These are phyloP conservation scores for Umbelopsis sp. DNA, from an alignment of 192 early-diverging fungal genomes.

Conservation along the genomic window DNA sequence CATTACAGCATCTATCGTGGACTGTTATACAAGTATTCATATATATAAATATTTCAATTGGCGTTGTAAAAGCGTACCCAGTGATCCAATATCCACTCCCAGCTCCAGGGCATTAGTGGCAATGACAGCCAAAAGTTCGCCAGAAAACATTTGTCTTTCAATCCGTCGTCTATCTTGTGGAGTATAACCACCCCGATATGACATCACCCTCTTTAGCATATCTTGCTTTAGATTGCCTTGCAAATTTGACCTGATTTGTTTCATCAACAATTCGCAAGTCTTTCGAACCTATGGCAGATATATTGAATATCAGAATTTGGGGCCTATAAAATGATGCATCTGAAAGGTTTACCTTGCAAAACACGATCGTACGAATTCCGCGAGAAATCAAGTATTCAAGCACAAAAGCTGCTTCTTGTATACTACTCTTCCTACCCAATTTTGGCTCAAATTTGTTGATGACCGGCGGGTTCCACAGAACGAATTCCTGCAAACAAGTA, in stretches of 20 bases:
- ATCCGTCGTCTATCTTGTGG: conserved; percentile 68
- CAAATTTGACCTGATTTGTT: conserved; percentile 35
- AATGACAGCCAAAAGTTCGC: conserved; percentile 62
- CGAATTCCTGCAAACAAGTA: conserved; percentile 30
- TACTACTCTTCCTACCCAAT: conserved; percentile 18
- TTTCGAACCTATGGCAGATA: conserved; percentile 24
- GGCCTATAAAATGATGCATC: background rate
- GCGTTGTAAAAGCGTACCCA: conserved; percentile 33
- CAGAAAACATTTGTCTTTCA: conserved; percentile 69
- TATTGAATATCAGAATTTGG: conserved; percentile 26
- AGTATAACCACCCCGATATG: conserved; percentile 82
- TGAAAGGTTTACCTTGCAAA: conserved; percentile 52
- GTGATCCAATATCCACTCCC: conserved; percentile 77
- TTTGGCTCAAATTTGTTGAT: conserved; percentile 4
- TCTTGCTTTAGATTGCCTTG: conserved; percentile 19
- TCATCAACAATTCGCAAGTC: conserved; percentile 45
- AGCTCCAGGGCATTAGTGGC: conserved; percentile 84
- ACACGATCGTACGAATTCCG: conserved; percentile 52
- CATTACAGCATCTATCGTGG: conserved; percentile 63
- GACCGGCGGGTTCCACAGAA: conserved; percentile 52
- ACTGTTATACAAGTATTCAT: background rate
- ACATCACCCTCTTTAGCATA: conserved; percentile 47
- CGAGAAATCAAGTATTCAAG: conserved; percentile 38
- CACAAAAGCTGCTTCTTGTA: conserved; percentile 38
- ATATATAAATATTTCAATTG: background rate